Percentiles rank a stretch among this genome's conserved stretches.
Evolutionary conservation across 768 basidiomycete genomes (phyloP).

Genomic region (Pulveroboletus sp.): DNA sequence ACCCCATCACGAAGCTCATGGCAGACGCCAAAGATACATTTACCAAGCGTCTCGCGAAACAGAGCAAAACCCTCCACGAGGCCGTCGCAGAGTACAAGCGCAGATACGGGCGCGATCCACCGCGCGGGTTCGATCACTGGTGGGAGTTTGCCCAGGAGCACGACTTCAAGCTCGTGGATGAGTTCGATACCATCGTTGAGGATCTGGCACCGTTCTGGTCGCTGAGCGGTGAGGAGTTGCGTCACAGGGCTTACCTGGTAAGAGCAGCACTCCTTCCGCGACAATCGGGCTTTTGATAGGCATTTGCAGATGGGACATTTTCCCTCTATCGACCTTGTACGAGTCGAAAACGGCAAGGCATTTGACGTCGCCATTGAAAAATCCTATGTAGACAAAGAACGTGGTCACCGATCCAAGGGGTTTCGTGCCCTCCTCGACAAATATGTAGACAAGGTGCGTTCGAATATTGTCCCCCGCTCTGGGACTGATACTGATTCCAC

Average conservation of each 20-base stretch:
- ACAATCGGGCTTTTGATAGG: background rate
- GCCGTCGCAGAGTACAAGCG: constrained; percentile 81
- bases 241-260: constrained; percentile 60
- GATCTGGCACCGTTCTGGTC: constrained; percentile 87
- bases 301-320: constrained; percentile 61
- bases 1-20: constrained; percentile 87
- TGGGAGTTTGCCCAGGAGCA: constrained; percentile 74
- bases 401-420: constrained; percentile 72
- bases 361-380: constrained; percentile 55
- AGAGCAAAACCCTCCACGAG: constrained; percentile 73
- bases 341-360: constrained; percentile 62
- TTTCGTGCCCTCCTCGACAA: constrained; percentile 72
- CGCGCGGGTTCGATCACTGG: constrained; percentile 90
- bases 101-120: constrained; percentile 76
- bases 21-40: constrained; percentile 76
- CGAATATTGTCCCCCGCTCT: background rate
- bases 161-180: constrained; percentile 78
- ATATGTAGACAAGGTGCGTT: constrained; percentile 59
- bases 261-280: background rate
- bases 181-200: constrained; percentile 75
- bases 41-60: constrained; percentile 57
- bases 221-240: constrained; percentile 66
- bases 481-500: background rate
- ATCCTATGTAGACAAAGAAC: constrained; percentile 57
- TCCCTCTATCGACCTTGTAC: constrained; percentile 84